Base-by-base conservation (phyloP, 2,329 filamentous ascomycete genomes). In the Colletotrichum plurivorum region DNA sequence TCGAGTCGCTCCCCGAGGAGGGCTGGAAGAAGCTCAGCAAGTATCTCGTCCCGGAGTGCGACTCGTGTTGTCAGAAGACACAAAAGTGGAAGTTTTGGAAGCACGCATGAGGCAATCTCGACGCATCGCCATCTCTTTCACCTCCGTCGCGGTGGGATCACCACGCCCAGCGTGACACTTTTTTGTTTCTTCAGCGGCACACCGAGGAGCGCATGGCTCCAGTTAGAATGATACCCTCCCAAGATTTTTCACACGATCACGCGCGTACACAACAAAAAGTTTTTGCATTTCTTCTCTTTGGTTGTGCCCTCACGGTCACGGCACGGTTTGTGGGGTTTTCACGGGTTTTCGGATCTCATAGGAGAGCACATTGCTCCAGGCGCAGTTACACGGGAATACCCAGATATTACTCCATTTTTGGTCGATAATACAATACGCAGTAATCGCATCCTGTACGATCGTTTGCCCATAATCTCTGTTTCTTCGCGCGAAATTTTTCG, bases 1-100 rank as follows among this genome's bases (percentile, higher is more conserved):
- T 73, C 54, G 72, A 73, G 31, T 67, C 67, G 5, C 65, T 75
- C 9, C 73, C 73, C n/a, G 71, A 73, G 22, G 73, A 74, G 49
- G 73, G 71, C 18, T 71, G 71, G 63, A 70, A 71, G 61, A 64
- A 69, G 49, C 68, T 75, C 45, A 71, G 70, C 64, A 57, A 71
- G 63, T 68, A 72, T 64, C 48, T 72, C 63, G 66, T 67, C 41
- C 25, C 61, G 36, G 59, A 56, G 41, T 60, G 53, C 48, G 51
- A 67, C 25, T 27, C 43, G 39, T 39, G 51, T 48, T 39, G 54
- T 52, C 59, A 55, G 20, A 70, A 67, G 59, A 57, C 61, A 39
- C 65, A 69, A 43, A 73, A 73, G 56, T 70, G 73, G 55, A 71
- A 71, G 53, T 74, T 73, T 45, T 74, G 73, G 73, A 71, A 72